Conservation (phyloP, 495 filamentous ascomycete species). For the Cladorrhinum samala region DNA sequence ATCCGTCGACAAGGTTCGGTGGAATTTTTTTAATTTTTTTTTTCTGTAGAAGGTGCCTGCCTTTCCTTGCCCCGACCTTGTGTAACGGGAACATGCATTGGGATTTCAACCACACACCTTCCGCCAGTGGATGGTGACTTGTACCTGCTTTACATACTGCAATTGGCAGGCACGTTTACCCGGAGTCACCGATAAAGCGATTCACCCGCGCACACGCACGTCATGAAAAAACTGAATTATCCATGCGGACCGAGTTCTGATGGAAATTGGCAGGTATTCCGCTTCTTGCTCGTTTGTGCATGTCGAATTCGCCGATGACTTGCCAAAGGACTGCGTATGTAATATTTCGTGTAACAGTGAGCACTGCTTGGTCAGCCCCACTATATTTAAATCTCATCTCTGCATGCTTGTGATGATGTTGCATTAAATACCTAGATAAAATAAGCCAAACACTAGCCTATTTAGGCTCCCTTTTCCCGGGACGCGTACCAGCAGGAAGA, state of each 20-base stretch:
- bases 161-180: neutral
- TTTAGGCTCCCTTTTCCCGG: neutral
- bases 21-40: no score
- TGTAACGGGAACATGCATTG: no score
- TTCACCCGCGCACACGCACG: neutral
- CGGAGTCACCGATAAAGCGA: neutral
- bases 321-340: no score
- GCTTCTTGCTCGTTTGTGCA: no score
- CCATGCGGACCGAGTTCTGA: neutral
- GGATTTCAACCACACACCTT: neutral
- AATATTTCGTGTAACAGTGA: neutral
- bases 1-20: no score
- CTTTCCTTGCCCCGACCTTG: no score
- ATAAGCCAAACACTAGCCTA: neutral
- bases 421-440: no score
- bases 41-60: no score
- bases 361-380: neutral
- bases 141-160: neutral
- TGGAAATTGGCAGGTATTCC: neutral
- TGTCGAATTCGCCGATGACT: no score
- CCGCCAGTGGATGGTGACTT: neutral
- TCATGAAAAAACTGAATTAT: neutral
- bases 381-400: neutral
- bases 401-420: no score
- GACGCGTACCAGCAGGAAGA: neutral